These are phyloP conservation scores for Acanthamoeba royreba DNA, from an alignment of 208 protist species.

Conservation along the genomic window DNA sequence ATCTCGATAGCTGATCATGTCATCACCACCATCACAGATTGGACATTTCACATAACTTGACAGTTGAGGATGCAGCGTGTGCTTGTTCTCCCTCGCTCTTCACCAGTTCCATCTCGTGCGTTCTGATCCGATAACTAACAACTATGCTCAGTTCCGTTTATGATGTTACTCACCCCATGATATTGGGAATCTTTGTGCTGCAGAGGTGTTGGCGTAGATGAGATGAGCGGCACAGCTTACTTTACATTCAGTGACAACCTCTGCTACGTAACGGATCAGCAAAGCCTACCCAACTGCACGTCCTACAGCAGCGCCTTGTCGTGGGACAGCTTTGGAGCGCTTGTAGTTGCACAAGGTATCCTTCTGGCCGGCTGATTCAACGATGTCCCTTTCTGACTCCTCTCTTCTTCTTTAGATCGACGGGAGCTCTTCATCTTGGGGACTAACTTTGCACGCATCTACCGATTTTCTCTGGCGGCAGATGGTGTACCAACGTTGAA, in stretches of 20 bases:
- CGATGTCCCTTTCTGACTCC: neutral
- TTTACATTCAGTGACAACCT: neutral
- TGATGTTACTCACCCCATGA: too few species aligned
- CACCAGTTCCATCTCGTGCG: neutral
- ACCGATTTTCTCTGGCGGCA: neutral
- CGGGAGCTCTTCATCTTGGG: neutral
- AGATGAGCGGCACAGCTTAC: neutral
- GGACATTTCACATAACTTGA: neutral
- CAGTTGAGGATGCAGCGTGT: neutral
- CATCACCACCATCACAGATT: neutral
- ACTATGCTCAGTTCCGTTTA: too few species aligned
- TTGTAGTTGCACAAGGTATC: neutral
- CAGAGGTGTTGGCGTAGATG: neutral
- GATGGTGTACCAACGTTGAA: neutral
- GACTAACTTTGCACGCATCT: neutral
- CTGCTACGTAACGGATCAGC: neutral
- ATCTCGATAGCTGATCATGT: too few species aligned
- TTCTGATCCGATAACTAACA: too few species aligned
- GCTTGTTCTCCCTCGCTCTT: neutral
- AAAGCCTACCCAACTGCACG: neutral
- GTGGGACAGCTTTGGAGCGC: neutral
- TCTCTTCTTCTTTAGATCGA: neutral
- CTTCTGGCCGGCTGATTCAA: neutral
- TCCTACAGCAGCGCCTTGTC: neutral
- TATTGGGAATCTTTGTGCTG: too few species aligned